A percentile compares a stretch with the other conserved stretches of the same genome.
Evolutionary conservation across 495 filamentous ascomycete species (phyloP).

Genomic region (Aspergillus diversus): DNA sequence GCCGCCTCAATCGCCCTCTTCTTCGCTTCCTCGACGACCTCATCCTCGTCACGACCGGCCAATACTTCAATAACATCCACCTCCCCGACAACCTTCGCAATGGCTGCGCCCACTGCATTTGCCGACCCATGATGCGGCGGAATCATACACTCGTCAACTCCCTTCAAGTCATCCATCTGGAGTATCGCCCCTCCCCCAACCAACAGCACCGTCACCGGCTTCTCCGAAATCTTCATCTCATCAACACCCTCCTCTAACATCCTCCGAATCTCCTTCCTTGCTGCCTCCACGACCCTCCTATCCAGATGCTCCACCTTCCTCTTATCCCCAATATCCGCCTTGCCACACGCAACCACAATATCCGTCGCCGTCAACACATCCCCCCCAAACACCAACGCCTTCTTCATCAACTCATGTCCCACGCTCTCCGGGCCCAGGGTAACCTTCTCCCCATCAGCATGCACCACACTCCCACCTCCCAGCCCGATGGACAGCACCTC

Average conservation of each 20-base stretch:
- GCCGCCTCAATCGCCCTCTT: conserved; percentile 42
- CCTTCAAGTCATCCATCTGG: conserved; percentile 10
- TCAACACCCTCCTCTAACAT: conserved; percentile 22
- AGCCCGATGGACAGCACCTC: conserved; percentile 57
- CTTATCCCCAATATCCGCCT: conserved; percentile 38
- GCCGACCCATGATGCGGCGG: conserved; percentile 47
- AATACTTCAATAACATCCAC: conserved; percentile 50
- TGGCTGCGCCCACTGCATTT: conserved; percentile 61
- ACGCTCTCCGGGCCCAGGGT: conserved; percentile 41
- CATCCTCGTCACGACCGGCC: neutral
- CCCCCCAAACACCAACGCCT: conserved; percentile 57
- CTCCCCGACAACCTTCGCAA: conserved; percentile 52
- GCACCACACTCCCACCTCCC: conserved; percentile 31
- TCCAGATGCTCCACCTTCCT: conserved; percentile 16
- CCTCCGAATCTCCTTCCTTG: conserved; percentile 18
- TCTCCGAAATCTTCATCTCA: conserved; percentile 30
- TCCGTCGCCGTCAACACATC: conserved; percentile 55
- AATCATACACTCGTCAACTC: neutral
- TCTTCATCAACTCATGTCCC: conserved; percentile 52
- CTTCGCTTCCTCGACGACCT: conserved; percentile 32
- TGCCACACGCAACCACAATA: conserved; percentile 43
- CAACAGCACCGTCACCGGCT: conserved; percentile 26
- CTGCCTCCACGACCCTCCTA: conserved; percentile 10
- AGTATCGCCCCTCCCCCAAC: conserved; percentile 33
- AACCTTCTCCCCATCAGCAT: neutral